These are phyloP conservation scores for Ceratocystis cacaofunesta DNA, from an alignment of 2,329 filamentous ascomycete genomes.

Conservation along the genomic window DNA sequence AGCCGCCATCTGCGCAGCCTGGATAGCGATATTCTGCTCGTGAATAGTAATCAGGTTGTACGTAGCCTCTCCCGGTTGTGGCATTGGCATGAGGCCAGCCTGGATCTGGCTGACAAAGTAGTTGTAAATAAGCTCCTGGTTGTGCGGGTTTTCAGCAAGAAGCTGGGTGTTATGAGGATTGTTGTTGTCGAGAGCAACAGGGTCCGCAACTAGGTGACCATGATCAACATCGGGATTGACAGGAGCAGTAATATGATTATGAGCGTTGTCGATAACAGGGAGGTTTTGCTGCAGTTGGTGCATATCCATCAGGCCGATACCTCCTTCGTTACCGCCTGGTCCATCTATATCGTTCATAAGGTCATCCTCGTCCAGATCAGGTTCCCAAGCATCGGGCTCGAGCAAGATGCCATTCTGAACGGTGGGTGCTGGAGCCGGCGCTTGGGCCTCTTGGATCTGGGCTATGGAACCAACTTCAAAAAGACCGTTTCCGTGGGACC, in stretches of 20 bases:
- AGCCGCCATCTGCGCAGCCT: neutral
- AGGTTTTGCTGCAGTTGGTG: constrained; percentile 4
- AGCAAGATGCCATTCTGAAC: neutral
- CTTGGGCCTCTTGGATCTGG: neutral
- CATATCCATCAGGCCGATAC: neutral
- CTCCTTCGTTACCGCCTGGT: neutral
- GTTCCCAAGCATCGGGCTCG: neutral
- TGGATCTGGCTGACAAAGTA: neutral
- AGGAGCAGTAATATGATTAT: neutral
- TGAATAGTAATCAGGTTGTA: neutral
- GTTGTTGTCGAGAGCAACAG: neutral
- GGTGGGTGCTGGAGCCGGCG: neutral
- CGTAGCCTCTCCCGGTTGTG: neutral
- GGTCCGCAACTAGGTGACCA: neutral
- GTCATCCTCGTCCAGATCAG: constrained; percentile 4
- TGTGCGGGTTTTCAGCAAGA: neutral
- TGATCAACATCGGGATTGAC: neutral
- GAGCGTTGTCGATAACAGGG: neutral
- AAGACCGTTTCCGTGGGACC: neutral
- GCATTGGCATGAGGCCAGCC: neutral
- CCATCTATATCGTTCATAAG: neutral
- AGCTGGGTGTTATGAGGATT: neutral
- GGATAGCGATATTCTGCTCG: constrained; percentile 1
- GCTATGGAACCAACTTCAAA: neutral
- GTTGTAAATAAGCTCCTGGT: neutral